Conservation (phyloP, 108 stramenopile species). For the Skeletonema tropicum region DNA sequence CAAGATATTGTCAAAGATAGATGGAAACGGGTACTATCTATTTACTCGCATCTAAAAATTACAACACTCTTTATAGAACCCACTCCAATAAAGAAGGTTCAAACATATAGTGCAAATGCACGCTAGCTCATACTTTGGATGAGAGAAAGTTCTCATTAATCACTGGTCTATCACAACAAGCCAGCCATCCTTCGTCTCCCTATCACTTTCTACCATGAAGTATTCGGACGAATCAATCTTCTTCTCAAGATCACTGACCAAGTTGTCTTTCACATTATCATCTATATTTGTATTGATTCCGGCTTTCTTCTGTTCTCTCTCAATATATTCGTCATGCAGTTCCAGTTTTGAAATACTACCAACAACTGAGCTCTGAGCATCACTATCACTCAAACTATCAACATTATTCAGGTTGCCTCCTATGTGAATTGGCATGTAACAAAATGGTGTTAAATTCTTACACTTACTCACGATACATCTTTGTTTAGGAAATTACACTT, state of each 20-base stretch:
- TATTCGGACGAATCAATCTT: conserved; percentile 19
- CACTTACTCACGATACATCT: neutral
- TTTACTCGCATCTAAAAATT: neutral
- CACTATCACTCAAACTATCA: neutral
- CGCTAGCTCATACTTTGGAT: neutral
- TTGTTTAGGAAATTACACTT: neutral
- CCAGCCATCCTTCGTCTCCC: conserved; percentile 35
- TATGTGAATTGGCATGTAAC: neutral
- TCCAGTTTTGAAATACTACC: conserved; percentile 27
- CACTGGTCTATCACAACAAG: conserved; percentile 33
- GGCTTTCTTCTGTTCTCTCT: neutral
- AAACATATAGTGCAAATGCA: neutral
- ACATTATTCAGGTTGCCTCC: neutral
- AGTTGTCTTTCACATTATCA: neutral
- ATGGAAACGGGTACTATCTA: neutral
- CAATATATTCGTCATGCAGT: neutral
- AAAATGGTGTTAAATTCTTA: neutral
- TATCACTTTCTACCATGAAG: conserved; percentile 15
- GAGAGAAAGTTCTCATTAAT: neutral
- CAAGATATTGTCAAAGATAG: neutral
- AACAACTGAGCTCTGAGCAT: conserved; percentile 13
- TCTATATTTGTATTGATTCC: neutral
- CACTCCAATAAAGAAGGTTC: neutral
- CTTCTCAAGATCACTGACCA: neutral
- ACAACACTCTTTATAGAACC: neutral